These are phyloP conservation scores for Pleurotus djamor DNA, from an alignment of 768 basidiomycete species.

Conservation along the genomic window DNA sequence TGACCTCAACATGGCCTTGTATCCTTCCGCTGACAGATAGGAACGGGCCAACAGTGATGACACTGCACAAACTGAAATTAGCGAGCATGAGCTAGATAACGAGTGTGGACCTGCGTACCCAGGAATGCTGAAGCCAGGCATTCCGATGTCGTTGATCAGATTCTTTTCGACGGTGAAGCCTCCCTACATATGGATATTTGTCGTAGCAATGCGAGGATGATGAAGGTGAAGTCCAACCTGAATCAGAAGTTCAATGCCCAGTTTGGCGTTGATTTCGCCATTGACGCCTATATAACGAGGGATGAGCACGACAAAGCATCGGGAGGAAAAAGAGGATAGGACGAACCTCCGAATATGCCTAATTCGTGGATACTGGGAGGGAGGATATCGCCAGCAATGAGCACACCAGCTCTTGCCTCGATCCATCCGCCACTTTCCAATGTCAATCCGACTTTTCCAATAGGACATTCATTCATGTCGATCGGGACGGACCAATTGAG, in stretches of 20 bases:
- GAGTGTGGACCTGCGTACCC: neutral
- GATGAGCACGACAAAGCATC: neutral
- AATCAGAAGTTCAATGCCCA: neutral
- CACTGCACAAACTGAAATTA: neutral
- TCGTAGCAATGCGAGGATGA: neutral
- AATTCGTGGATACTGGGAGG: slow-evolving; percentile 6
- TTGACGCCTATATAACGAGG: neutral
- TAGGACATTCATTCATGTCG: neutral
- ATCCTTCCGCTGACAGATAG: neutral
- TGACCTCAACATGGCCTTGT: neutral
- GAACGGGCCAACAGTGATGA: neutral
- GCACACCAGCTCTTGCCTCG: neutral
- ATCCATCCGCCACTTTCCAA: neutral
- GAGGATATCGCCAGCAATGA: slow-evolving; percentile 13
- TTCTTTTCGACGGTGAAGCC: neutral
- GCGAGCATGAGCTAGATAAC: neutral
- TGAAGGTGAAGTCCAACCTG: neutral
- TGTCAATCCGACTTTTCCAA: neutral
- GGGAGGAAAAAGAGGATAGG: neutral
- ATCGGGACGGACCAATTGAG: neutral
- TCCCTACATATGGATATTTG: neutral
- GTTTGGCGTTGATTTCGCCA: neutral
- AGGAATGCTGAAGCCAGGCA: neutral
- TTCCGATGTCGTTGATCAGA: neutral
- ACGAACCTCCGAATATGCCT: neutral